Evolutionary conservation across 768 basidiomycete genomes (phyloP).

Genomic region (Tremella mesenterica): DNA sequence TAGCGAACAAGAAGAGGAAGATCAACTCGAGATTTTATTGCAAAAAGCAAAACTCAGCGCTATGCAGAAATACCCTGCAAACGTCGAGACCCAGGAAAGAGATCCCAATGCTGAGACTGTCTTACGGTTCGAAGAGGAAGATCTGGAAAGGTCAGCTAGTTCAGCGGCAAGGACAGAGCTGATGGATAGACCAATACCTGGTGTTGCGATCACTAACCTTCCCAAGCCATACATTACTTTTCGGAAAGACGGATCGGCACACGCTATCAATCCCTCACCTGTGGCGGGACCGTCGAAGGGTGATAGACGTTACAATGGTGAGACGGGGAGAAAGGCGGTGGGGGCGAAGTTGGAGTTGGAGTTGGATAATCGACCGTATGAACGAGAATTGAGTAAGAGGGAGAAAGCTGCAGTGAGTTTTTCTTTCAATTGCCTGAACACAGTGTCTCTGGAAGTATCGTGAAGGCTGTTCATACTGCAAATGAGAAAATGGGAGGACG

Average conservation of each 20-base stretch:
- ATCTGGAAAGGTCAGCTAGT: no score
- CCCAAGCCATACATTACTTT: constrained; percentile 22
- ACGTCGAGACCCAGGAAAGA: no score
- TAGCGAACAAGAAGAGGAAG: constrained; percentile 3
- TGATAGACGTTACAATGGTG: no score
- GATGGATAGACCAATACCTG: constrained; percentile 35
- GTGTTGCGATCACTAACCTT: constrained; percentile 23
- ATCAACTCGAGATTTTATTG: constrained; percentile 2
- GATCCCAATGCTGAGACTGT: no score
- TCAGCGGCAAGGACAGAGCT: no score
- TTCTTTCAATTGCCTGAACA: not conserved
- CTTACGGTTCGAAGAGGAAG: no score
- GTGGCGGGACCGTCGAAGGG: no score
- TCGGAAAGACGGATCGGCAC: constrained; percentile 13
- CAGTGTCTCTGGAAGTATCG: no score
- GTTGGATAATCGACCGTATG: constrained; percentile 29
- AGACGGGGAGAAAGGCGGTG: no score
- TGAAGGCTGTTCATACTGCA: no score
- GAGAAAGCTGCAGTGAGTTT: constrained; percentile 34
- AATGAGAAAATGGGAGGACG: no score
- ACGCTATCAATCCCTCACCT: no score
- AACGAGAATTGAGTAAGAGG: constrained; percentile 20
- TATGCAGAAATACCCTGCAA: not conserved
- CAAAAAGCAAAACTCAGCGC: constrained; percentile 6
- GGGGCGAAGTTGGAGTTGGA: constrained; percentile 16